Conservation (phyloP, 2,329 filamentous ascomycete species). For the Fusarium aywerte region DNA sequence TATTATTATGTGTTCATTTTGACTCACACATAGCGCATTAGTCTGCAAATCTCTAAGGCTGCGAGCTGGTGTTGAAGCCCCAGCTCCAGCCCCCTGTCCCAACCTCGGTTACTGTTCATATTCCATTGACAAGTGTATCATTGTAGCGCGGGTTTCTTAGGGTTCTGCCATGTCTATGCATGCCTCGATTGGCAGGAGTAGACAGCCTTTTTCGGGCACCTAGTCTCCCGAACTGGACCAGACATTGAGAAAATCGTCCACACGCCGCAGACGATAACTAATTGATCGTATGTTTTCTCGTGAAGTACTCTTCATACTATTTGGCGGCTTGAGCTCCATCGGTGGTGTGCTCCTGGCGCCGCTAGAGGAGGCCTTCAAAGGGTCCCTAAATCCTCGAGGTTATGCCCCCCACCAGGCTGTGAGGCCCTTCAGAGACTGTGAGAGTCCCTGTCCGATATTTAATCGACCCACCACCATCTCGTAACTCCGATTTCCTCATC, state of each 20-base stretch:
- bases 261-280: slow-evolving; percentile 20
- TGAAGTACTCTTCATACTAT: slow-evolving; percentile 9
- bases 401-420: slow-evolving; percentile 40
- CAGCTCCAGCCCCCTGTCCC: slow-evolving; percentile 25
- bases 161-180: slow-evolving; percentile 1
- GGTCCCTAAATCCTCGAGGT: slow-evolving; percentile 39
- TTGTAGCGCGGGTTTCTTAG: slow-evolving; percentile 1
- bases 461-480: slow-evolving; percentile 34
- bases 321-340: slow-evolving; percentile 20
- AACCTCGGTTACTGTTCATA: slow-evolving; percentile 25
- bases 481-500: slow-evolving; percentile 38
- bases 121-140: background rate
- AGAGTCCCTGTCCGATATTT: slow-evolving; percentile 30
- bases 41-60: slow-evolving; percentile 17
- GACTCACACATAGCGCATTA: slow-evolving; percentile 38
- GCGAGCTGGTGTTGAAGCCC: slow-evolving; percentile 7
- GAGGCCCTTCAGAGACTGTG: slow-evolving; percentile 39
- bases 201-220: slow-evolving; percentile 17
- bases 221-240: slow-evolving; percentile 22
- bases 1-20: slow-evolving; percentile 29
- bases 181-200: slow-evolving; percentile 6
- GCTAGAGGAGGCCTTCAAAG: slow-evolving; percentile 20
- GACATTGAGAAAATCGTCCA: slow-evolving; percentile 15
- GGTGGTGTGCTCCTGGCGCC: slow-evolving; percentile 29
- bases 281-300: slow-evolving; percentile 41